phyloP scores from a whole-genome alignment of 768 basidiomycete species.

The Rhodocollybia butyracea region DNA sequence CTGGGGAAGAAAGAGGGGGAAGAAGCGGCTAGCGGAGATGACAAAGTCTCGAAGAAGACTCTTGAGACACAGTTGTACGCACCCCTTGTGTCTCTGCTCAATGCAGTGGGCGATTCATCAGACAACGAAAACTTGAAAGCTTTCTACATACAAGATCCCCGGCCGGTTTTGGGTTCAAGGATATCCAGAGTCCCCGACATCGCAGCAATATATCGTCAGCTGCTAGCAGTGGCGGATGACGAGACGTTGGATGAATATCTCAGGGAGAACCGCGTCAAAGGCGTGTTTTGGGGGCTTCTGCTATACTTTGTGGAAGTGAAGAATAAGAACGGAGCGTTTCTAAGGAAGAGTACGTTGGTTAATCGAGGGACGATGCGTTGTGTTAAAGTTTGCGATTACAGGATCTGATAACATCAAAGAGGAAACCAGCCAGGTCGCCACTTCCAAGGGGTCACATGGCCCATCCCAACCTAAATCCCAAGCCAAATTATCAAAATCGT shows the following conservation, averaged over 20 bases:
- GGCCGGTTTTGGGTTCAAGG: not conserved
- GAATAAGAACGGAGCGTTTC: not conserved
- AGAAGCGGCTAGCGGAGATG: too few species aligned
- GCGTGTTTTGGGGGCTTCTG: not conserved
- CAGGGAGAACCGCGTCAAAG: not conserved
- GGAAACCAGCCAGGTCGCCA: not conserved
- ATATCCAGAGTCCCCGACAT: not conserved
- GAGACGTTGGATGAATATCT: not conserved
- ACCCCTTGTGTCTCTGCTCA: not conserved
- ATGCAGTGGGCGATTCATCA: not conserved
- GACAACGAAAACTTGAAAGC: not conserved
- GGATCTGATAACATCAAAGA: not conserved
- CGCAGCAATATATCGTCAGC: not conserved
- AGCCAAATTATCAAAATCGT: not conserved
- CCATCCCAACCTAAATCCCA: not conserved
- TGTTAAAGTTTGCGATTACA: not conserved
- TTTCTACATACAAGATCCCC: not conserved
- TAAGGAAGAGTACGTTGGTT: not conserved
- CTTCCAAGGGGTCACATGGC: not conserved
- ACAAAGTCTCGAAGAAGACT: too few species aligned
- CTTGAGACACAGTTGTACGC: not conserved
- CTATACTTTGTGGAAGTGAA: not conserved
- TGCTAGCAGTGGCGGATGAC: not conserved
- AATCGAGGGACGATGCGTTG: not conserved
- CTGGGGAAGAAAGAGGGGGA: too few species aligned